phyloP scores from a whole-genome alignment of 306 rosid genomes.

The Pterocarpus santalinus region DNA sequence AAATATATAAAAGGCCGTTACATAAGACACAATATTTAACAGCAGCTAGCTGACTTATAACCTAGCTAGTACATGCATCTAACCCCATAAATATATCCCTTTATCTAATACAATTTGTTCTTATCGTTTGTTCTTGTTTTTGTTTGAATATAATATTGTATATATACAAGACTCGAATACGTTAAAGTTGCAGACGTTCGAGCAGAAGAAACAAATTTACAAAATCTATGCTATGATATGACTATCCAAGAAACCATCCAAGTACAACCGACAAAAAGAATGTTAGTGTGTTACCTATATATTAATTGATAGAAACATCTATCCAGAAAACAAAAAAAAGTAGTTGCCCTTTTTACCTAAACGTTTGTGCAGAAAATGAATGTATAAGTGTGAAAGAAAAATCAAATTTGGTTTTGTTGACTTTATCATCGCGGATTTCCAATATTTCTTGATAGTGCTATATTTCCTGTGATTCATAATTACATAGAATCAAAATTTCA shows the following conservation, averaged over 20 bases:
- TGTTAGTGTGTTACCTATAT: neutral
- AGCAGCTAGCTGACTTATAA: no score
- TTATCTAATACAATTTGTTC: neutral
- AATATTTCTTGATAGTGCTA: neutral
- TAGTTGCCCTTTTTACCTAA: neutral
- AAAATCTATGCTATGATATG: neutral
- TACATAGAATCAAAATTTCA: no score
- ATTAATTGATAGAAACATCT: slow-evolving; percentile 1
- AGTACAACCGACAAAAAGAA: neutral
- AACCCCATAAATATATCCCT: neutral
- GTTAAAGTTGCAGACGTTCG: neutral
- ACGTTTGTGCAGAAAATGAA: neutral
- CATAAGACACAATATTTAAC: neutral
- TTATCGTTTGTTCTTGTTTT: neutral
- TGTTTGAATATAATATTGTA: neutral
- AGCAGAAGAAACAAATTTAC: neutral
- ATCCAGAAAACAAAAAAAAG: slow-evolving; percentile 10
- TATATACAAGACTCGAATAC: neutral
- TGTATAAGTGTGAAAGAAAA: neutral
- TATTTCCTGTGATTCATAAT: neutral
- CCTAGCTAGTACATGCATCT: no score
- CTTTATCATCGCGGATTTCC: neutral
- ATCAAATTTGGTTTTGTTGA: neutral
- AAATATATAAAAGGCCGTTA: neutral
- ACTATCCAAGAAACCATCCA: neutral